phyloP scores from a whole-genome alignment of 2,329 filamentous ascomycete species.

The Aspergillus persii region DNA sequence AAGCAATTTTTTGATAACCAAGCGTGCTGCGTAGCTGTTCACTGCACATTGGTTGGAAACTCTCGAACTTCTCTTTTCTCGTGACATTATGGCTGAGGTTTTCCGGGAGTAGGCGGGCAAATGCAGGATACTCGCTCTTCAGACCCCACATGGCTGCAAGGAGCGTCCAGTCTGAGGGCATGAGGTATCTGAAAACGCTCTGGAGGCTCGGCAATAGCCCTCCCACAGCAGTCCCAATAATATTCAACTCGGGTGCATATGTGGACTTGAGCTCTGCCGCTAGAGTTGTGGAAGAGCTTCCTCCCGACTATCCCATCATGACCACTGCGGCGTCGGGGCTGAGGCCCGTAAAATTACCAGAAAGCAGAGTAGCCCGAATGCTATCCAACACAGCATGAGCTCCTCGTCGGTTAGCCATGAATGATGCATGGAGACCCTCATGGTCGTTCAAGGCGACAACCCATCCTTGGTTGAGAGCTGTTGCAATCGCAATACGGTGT shows the following conservation, averaged over 20 bases:
- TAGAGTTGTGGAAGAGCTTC: constrained; percentile 10
- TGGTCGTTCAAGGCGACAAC: constrained; percentile 48
- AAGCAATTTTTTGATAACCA: too few relatives aligned
- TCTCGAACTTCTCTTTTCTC: too few relatives aligned
- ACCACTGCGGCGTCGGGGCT: constrained; percentile 13
- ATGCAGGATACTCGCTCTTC: too few relatives aligned
- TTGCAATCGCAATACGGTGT: background rate
- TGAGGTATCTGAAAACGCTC: constrained; percentile 20
- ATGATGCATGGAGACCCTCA: constrained; percentile 43
- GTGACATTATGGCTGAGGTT: too few relatives aligned
- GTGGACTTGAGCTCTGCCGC: constrained; percentile 16
- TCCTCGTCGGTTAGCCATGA: constrained; percentile 38
- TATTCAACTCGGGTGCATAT: constrained; percentile 17
- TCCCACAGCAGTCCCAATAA: constrained; percentile 29
- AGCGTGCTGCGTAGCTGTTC: too few relatives aligned
- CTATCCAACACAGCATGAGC: constrained; percentile 46
- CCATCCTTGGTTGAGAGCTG: constrained; percentile 44
- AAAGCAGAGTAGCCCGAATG: constrained; percentile 37
- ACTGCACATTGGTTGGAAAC: too few relatives aligned
- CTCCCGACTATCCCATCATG: constrained; percentile 20
- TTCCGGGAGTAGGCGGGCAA: too few relatives aligned
- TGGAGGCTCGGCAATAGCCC: constrained; percentile 27
- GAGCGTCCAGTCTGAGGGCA: constrained; percentile 23
- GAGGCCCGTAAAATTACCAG: constrained; percentile 26
- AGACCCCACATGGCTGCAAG: constrained; percentile 24